A percentile compares a stretch with the other conserved stretches of the same genome.
phyloP scores from a whole-genome alignment of 768 basidiomycete genomes.

The Xanthoconium purpureum region DNA sequence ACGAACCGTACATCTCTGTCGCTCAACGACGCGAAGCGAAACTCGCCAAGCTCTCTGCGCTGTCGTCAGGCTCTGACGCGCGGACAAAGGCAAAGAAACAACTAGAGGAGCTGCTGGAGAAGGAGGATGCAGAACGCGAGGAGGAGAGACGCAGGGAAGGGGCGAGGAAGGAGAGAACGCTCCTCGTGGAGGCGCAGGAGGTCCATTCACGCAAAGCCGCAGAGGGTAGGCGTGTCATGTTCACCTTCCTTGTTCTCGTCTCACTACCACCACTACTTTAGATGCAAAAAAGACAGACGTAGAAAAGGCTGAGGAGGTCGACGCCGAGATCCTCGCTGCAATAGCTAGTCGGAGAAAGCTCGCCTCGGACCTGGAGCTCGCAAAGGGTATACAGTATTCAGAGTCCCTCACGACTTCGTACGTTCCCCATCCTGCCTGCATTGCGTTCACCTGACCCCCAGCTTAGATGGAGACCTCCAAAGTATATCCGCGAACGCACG shows the following conservation, averaged over 20 bases:
- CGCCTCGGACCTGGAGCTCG: conserved; percentile 89
- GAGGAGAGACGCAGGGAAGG: conserved; percentile 74
- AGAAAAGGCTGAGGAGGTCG: conserved; percentile 85
- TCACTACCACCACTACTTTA: conserved; percentile 24
- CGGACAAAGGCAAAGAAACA: conserved; percentile 46
- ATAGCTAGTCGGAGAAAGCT: conserved; percentile 89
- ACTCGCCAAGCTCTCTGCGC: conserved; percentile 68
- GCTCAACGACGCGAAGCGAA: conserved; percentile 80
- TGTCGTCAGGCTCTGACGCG: conserved; percentile 49
- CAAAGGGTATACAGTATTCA: conserved; percentile 88
- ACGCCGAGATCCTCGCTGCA: conserved; percentile 88
- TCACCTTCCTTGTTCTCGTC: conserved; percentile 1
- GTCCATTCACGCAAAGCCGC: conserved; percentile 80
- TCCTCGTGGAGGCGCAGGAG: conserved; percentile 92
- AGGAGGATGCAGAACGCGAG: conserved; percentile 73
- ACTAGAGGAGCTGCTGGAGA: conserved; percentile 58
- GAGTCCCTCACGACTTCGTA: conserved; percentile 83
- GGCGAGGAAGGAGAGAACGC: conserved; percentile 77
- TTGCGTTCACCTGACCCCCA: background rate
- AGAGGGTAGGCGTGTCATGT: conserved; percentile 54
- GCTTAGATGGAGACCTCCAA: conserved; percentile 85
- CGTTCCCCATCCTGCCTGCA: conserved; percentile 19
- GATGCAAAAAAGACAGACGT: conserved; percentile 85
- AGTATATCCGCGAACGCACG: conserved; percentile 69
- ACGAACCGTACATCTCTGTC: conserved; percentile 86